Percentiles rank a stretch among this genome's conserved stretches.
Evolutionary conservation across 2,329 filamentous ascomycete species (phyloP).

Genomic region (Sphaerulina populicola): DNA sequence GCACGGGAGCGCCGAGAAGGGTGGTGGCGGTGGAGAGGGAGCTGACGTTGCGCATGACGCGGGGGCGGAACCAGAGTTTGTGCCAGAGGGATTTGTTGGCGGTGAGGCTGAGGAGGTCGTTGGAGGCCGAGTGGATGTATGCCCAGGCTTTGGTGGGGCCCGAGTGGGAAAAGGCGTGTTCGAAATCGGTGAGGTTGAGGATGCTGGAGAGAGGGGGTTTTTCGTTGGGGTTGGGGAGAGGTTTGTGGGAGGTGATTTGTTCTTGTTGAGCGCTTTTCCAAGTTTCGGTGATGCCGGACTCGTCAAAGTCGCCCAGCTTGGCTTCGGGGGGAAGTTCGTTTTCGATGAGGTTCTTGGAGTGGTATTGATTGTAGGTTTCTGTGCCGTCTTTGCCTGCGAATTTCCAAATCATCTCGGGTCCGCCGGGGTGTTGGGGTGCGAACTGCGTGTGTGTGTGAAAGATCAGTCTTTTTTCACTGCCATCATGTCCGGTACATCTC

Average conservation of each 20-base stretch:
- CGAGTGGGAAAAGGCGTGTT: conserved; percentile 34
- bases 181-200: conserved; percentile 43
- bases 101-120: conserved; percentile 42
- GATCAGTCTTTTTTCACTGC: neutral
- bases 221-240: conserved; percentile 25
- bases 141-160: conserved; percentile 36
- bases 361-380: conserved; percentile 47
- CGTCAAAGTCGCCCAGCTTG: conserved; percentile 34
- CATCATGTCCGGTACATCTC: too few relatives aligned
- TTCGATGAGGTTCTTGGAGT: conserved; percentile 40
- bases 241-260: conserved; percentile 17
- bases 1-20: conserved; percentile 30
- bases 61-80: conserved; percentile 42
- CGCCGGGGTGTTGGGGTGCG: conserved; percentile 55
- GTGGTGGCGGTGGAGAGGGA: conserved; percentile 31
- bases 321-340: conserved; percentile 38
- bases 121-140: conserved; percentile 44
- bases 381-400: conserved; percentile 50
- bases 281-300: conserved; percentile 26
- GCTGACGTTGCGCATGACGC: conserved; percentile 39
- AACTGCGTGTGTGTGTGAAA: conserved; percentile 38
- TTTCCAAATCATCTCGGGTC: conserved; percentile 46
- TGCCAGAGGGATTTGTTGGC: conserved; percentile 39
- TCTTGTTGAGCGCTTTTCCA: conserved; percentile 29
- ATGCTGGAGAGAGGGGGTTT: conserved; percentile 42